A percentile compares a stretch with the other conserved stretches of the same genome.
phyloP scores from a whole-genome alignment of 2,329 filamentous ascomycete species.

The Pezicula neosporulosa region DNA sequence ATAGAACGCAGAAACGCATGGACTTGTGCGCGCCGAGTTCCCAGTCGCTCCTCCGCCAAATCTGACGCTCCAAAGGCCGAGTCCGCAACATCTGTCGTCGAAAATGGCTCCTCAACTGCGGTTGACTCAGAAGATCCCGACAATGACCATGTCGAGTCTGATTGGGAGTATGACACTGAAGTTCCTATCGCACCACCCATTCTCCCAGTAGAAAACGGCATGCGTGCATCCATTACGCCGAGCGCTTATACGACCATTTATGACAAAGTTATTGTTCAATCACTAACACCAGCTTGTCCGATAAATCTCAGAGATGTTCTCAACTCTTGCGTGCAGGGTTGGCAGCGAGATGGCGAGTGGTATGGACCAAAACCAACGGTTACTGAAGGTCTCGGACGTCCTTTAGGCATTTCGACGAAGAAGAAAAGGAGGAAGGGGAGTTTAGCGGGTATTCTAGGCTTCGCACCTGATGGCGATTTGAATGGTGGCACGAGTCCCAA shows the following conservation, averaged over 20 bases:
- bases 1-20: conserved; percentile 75
- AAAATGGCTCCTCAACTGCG: conserved; percentile 25
- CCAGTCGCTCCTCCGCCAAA: not conserved
- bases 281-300: conserved; percentile 78
- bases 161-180: conserved; percentile 22
- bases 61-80: conserved; percentile 29
- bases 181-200: conserved; percentile 72
- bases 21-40: conserved; percentile 69
- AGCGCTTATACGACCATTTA: conserved; percentile 79
- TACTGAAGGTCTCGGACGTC: conserved; percentile 28
- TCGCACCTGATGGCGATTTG: conserved; percentile 11
- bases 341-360: conserved; percentile 94
- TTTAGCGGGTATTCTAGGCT: conserved; percentile 23
- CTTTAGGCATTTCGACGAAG: conserved; percentile 6
- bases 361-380: conserved; percentile 58
- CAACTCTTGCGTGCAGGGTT: conserved; percentile 77
- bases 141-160: conserved; percentile 6
- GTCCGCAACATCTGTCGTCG: conserved; percentile 40
- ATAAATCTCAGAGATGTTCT: conserved; percentile 84
- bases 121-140: conserved; percentile 18
- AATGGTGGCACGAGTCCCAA: conserved; percentile 4
- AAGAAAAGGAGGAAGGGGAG: conserved; percentile 22
- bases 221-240: conserved; percentile 74
- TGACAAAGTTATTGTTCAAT: conserved; percentile 80
- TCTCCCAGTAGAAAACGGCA: conserved; percentile 68